Evolutionary conservation across 2,329 filamentous ascomycete genomes (phyloP).

Genomic region (Stachybotrys chartarum): DNA sequence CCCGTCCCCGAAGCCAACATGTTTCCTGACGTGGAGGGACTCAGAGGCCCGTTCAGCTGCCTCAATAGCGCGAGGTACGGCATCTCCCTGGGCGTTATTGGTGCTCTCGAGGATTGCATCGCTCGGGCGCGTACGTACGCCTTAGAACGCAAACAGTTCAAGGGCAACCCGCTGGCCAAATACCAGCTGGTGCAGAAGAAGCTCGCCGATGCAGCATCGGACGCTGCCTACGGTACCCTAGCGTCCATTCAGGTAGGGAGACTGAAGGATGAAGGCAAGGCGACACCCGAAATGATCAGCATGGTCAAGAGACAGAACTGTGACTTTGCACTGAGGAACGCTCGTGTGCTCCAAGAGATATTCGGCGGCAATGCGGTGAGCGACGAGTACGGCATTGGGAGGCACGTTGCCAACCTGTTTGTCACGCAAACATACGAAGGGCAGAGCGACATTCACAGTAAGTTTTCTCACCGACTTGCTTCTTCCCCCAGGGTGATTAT

Average conservation of each 20-base stretch:
- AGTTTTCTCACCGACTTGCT: slow-evolving; percentile 30
- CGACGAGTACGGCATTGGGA: slow-evolving; percentile 91
- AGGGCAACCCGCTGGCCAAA: slow-evolving; percentile 86
- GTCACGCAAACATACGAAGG: slow-evolving; percentile 98
- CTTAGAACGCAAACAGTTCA: slow-evolving; percentile 94
- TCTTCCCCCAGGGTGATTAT: not conserved
- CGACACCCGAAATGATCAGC: slow-evolving; percentile 89
- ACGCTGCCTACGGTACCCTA: slow-evolving; percentile 84
- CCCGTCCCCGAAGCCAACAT: slow-evolving; percentile 88
- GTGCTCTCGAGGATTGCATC: slow-evolving; percentile 89
- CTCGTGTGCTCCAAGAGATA: slow-evolving; percentile 80
- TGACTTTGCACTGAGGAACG: slow-evolving; percentile 75
- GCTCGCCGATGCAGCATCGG: slow-evolving; percentile 83
- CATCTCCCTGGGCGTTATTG: slow-evolving; percentile 90
- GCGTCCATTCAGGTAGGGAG: slow-evolving; percentile 86
- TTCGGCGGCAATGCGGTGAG: slow-evolving; percentile 98
- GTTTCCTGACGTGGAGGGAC: slow-evolving; percentile 83
- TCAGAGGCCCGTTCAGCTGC: slow-evolving; percentile 85
- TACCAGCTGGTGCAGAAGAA: slow-evolving; percentile 99
- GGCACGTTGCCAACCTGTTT: slow-evolving; percentile 93
- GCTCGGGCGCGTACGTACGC: slow-evolving; percentile 74
- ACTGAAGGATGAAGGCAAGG: slow-evolving; percentile 85
- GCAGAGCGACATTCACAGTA: slow-evolving; percentile 94
- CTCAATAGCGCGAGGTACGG: slow-evolving; percentile 90
- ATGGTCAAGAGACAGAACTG: slow-evolving; percentile 98